A percentile compares a stretch with the other conserved stretches of the same genome.
phyloP scores from a whole-genome alignment of 371 early-diverging fungal genomes.

The Chytridiales sp. region DNA sequence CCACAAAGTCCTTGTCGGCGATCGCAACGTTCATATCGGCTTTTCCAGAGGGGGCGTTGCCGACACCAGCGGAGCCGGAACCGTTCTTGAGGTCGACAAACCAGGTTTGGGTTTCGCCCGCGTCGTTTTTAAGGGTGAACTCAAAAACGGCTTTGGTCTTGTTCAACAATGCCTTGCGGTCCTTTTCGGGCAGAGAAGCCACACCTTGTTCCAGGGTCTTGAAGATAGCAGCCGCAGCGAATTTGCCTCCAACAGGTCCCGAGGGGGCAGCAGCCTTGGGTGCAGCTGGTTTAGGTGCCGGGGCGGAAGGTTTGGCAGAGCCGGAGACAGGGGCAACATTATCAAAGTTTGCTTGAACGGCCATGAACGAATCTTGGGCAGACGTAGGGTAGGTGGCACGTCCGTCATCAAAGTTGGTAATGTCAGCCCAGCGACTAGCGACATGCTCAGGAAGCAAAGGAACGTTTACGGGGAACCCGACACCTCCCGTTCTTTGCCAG shows the following conservation, averaged over 20 bases:
- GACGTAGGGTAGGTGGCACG: constrained; percentile 80
- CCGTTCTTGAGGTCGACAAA: constrained; percentile 45
- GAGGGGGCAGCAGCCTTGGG: constrained; percentile 10
- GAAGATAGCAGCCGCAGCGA: constrained; percentile 29
- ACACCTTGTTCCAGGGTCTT: constrained; percentile 27
- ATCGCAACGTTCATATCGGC: constrained; percentile 54
- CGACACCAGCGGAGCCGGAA: constrained; percentile 34
- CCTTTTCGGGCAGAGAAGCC: constrained; percentile 22
- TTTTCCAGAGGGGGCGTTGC: constrained; percentile 47
- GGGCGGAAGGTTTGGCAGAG: constrained; percentile 19
- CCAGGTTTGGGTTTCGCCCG: constrained; percentile 29
- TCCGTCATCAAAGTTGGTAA: constrained; percentile 92
- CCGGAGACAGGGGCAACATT: constrained; percentile 57
- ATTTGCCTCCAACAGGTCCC: constrained; percentile 31
- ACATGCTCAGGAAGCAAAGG: constrained; percentile 65
- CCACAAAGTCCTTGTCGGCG: constrained; percentile 42
- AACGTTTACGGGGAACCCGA: constrained; percentile 61
- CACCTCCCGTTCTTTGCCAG: constrained; percentile 71
- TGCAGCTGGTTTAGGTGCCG: constrained; percentile 3
- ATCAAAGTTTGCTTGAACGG: constrained; percentile 73
- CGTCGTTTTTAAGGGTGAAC: constrained; percentile 38
- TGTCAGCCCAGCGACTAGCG: constrained; percentile 62
- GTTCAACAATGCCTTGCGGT: constrained; percentile 24
- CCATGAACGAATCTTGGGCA: constrained; percentile 72
- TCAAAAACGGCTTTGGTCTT: constrained; percentile 42